Evolutionary conservation across 257 asterid genomes (phyloP).

Genomic region (Paraleonurus japonicus): DNA sequence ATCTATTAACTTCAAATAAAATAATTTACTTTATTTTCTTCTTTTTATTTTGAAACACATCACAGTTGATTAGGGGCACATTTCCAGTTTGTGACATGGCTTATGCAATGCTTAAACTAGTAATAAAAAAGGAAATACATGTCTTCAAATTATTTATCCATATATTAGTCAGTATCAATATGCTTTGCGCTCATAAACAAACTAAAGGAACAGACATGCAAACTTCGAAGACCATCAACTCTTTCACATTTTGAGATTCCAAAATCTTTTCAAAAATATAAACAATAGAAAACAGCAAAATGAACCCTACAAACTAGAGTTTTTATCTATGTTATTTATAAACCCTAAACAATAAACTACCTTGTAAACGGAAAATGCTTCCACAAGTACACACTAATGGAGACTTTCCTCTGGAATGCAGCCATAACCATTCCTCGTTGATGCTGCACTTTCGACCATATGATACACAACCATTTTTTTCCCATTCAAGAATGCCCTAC

Average conservation of each 20-base stretch:
- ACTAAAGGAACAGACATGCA: not conserved
- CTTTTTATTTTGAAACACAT: no score
- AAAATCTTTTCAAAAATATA: conserved; percentile 20
- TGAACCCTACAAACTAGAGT: conserved; percentile 4
- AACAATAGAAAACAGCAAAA: conserved; percentile 10
- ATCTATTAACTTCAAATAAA: no score
- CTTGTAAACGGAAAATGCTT: conserved; percentile 17
- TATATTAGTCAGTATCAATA: not conserved
- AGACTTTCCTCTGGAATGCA: not conserved
- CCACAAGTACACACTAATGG: conserved; percentile 11
- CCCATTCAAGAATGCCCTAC: not conserved
- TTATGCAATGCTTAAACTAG: no score
- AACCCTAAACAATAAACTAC: conserved; percentile 16
- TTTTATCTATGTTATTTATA: conserved; percentile 4
- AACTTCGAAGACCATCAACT: not conserved
- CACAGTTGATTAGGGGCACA: no score
- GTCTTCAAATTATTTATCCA: not conserved
- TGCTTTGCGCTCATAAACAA: not conserved
- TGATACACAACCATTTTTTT: not conserved
- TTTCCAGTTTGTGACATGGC: no score
- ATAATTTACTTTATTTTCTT: no score
- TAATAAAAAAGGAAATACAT: no score
- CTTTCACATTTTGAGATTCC: conserved; percentile 6
- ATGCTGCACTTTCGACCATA: not conserved
- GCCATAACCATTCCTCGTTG: not conserved